Base-by-base conservation (phyloP, 2,329 filamentous ascomycete species). In the Cladosporium sp. region DNA sequence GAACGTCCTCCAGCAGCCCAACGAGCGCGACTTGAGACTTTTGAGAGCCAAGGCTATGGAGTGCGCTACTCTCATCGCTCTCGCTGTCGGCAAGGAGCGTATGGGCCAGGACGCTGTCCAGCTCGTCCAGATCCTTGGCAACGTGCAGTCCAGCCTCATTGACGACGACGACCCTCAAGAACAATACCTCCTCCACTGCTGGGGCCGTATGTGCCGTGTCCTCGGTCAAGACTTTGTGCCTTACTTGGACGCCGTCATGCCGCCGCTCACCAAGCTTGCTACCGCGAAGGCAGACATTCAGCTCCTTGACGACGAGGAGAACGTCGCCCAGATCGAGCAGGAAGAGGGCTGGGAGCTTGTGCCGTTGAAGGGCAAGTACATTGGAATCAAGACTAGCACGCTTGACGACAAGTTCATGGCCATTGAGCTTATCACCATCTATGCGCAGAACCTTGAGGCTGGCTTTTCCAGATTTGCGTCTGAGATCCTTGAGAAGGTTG, bases 331-430 rank as follows among this genome's bases (percentile, higher is more conserved):
- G 64, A 84, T 96, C 54, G 88, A 95, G 68, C 87, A 93, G 62
- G 92, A 97, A 62, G 92, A 96, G 51, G 92, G 92, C 38, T 98
- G 93, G 93, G 93, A 98, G 69, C 78, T 98, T 58, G 90, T 98
- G 13, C 93, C 93, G 7, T 79, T 98, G 50, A 95, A 95, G 72
- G 93, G 93, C 58, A 97, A 97, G 75, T 88, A 95, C 70, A 96
- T 98, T 63, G 93, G 93, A 57, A 98, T 98, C 73, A 90, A 91
- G 73, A 98, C 93, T 7, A 95, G 89, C 67, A 88, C 87, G 8
- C 84, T 98, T 69, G 93, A 98, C 62, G 93, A 98, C 72, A 98
- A 98, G 76, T 91, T 97, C 69, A 96, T 95, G 80, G 93, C 93
- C n/a, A 97, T 98, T 57, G 93, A 98, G 71, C 82, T 98, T 47